Evolutionary conservation across 495 filamentous ascomycete genomes (phyloP).

Genomic region (Penicillium paradoxum): DNA sequence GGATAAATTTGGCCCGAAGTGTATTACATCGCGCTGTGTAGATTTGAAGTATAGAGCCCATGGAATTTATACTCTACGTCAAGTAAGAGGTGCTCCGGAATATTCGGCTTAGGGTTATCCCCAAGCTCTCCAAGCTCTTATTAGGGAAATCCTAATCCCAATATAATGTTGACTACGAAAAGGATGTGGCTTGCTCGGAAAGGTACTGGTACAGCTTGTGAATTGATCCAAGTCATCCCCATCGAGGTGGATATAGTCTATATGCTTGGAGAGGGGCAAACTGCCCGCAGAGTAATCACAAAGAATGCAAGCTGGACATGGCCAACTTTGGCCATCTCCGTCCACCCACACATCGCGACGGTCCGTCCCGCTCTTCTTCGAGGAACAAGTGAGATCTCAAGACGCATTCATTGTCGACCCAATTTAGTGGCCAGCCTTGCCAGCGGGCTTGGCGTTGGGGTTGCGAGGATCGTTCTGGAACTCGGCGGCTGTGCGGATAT

Average conservation of each 20-base stretch:
- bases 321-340: constrained; percentile 19
- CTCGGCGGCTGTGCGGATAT: constrained; percentile 62
- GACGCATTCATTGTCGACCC: constrained; percentile 11
- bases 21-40: background rate
- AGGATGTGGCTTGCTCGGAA: background rate
- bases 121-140: background rate
- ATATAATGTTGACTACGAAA: background rate
- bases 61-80: background rate
- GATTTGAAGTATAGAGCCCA: background rate
- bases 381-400: constrained; percentile 16
- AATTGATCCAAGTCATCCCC: constrained; percentile 38
- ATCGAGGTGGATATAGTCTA: constrained; percentile 35
- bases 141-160: background rate
- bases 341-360: constrained; percentile 10
- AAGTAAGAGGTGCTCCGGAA: background rate
- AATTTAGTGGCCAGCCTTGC: constrained; percentile 43
- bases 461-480: constrained; percentile 96
- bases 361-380: constrained; percentile 12
- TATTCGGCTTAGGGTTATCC: background rate
- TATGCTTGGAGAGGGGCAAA: constrained; percentile 42
- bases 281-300: constrained; percentile 31
- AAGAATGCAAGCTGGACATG: constrained; percentile 19
- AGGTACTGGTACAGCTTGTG: constrained; percentile 42
- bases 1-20: background rate
- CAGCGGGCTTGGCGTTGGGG: constrained; percentile 55